Base-by-base conservation (phyloP, 345 rosid genomes). In the Corymbia maculata region DNA sequence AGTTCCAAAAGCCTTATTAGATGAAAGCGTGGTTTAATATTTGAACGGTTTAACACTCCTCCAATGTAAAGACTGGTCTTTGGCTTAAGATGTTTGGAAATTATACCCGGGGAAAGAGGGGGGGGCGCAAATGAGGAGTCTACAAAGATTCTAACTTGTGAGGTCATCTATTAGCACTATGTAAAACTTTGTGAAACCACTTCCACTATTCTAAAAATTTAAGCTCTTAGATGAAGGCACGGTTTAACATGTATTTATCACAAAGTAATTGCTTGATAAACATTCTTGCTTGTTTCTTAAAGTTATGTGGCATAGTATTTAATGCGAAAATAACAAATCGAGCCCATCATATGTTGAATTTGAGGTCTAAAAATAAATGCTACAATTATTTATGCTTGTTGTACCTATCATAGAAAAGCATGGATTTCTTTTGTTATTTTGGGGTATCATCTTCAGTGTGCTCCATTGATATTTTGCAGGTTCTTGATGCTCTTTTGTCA, bases 401-500 rank as follows among this genome's bases (percentile, higher is more conserved):
- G 28, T 42, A 19, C 49, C 7, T 49, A 75, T 36, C 26, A 75
- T 75, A 36, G 17, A 75, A 75, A 36, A 75, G 26, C 82, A 75
- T 75, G 49, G 82, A 75, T 19, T 75, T 11, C n/a, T 75, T 75
- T 17, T 19, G 82, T 75, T 49, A 36, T 86, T 52, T 79, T 75
- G n/a, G 30, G 50, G 44, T 61, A 61, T n/a, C 28, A n/a, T 47
- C 28, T 87, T 66, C 22, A 53, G 28, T 59, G 26, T 86, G 24
- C 9, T 55, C 52, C 45, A 5, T 47, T 51, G 24, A 28, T 45
- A 51, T 64, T 85, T 15, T 89, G 90, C 95, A 98, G 99, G 96
- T 97, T 86, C 93, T 98, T 89, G 99, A 97, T 91, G 92, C 91
- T 86, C 95, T 97, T 90, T 70, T 96, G 30, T 92, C 95, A 10